These are phyloP conservation scores for Carex cristatella DNA, from an alignment of 176 grass and related monocot genomes.

Conservation along the genomic window DNA sequence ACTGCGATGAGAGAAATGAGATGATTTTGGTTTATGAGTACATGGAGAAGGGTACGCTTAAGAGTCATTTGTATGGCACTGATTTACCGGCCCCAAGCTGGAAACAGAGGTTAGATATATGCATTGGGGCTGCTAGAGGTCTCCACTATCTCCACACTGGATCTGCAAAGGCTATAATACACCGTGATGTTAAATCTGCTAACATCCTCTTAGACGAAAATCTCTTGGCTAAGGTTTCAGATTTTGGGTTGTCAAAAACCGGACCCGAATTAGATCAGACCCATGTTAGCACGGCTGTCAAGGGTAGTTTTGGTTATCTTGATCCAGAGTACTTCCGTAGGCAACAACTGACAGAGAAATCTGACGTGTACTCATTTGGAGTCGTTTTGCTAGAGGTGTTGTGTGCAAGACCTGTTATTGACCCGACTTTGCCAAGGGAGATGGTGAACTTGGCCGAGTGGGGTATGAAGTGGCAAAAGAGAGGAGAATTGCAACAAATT, in stretches of 20 bases:
- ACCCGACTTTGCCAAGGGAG: conserved; percentile 78
- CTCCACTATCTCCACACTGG: conserved; percentile 94
- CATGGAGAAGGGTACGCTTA: conserved; percentile 90
- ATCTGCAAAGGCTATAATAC: conserved; percentile 82
- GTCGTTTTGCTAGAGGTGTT: conserved; percentile 94
- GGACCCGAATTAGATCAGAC: conserved; percentile 90
- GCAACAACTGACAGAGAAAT: conserved; percentile 88
- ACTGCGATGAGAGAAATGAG: conserved; percentile 89
- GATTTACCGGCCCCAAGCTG: conserved; percentile 63
- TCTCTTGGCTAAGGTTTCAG: conserved; percentile 75
- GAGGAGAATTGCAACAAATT: conserved; percentile 75
- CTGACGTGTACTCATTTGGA: conserved; percentile 89
- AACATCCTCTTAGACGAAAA: conserved; percentile 97
- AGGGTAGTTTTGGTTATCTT: conserved; percentile 98
- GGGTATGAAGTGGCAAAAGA: conserved; percentile 91
- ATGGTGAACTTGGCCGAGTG: conserved; percentile 89
- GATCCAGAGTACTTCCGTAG: conserved; percentile 89
- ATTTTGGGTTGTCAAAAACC: conserved; percentile 88
- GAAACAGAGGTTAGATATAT: conserved; percentile 90
- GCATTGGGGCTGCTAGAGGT: conserved; percentile 90
- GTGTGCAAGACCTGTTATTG: conserved; percentile 81
- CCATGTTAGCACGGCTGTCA: conserved; percentile 94
- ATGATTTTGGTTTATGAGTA: conserved; percentile 98
- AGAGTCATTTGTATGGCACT: conserved; percentile 82
- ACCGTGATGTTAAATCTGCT: conserved; percentile 94